phyloP scores from a whole-genome alignment of 768 basidiomycete species.

The Leccinum ochraceum region DNA sequence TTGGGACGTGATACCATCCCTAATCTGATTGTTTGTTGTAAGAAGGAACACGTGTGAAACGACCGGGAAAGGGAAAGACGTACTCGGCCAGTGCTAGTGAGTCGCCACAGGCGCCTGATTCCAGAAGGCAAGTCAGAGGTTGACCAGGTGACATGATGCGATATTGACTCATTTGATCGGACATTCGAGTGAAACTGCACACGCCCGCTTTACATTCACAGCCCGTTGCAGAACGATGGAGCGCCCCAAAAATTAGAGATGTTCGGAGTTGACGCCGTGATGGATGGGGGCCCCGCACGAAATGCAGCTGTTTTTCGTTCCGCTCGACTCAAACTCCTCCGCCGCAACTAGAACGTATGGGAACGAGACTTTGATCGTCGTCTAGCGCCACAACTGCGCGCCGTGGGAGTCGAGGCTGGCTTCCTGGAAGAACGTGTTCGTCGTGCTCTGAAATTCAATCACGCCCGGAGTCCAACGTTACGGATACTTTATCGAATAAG shows the following conservation, averaged over 20 bases:
- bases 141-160: neutral
- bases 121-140: neutral
- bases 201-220: neutral
- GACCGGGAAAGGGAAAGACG: neutral
- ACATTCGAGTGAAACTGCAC: neutral
- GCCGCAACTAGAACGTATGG: neutral
- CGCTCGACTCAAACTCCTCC: no score
- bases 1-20: neutral
- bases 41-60: no score
- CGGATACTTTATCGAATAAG: neutral
- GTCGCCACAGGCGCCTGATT: neutral
- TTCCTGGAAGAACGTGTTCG: neutral
- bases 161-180: neutral
- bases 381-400: neutral
- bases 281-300: no score
- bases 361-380: no score
- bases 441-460: neutral
- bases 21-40: neutral
- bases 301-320: no score
- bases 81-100: neutral
- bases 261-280: no score
- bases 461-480: neutral
- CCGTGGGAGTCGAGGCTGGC: neutral
- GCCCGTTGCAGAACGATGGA: no score
- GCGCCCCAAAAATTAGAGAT: no score